Conservation (phyloP, 257 asterid genomes). For the Capsicum baccatum region DNA sequence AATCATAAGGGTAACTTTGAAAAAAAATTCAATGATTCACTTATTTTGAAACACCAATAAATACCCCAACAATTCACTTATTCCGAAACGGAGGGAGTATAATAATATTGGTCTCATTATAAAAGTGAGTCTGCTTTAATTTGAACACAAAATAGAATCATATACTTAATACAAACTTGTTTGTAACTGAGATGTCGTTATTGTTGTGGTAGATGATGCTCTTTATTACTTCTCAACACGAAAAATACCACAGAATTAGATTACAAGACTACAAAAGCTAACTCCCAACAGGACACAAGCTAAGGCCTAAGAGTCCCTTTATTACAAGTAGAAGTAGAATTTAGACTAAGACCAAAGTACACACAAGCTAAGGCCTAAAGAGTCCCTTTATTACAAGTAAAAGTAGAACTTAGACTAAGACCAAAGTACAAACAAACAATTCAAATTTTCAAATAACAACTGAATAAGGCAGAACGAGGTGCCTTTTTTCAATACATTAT, state of each 20-base stretch:
- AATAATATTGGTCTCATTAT: too few relatives aligned
- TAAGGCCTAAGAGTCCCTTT: background rate
- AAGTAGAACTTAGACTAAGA: background rate
- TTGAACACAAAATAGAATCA: too few relatives aligned
- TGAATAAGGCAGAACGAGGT: background rate
- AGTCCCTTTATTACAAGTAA: too few relatives aligned
- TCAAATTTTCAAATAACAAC: background rate
- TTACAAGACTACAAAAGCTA: background rate
- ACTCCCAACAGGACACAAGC: background rate
- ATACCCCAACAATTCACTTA: too few relatives aligned
- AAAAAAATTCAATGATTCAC: too few relatives aligned
- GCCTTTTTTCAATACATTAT: background rate
- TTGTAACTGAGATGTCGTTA: background rate
- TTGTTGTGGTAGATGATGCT: background rate
- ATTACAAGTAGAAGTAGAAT: too few relatives aligned
- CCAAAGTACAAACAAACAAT: too few relatives aligned
- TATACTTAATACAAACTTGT: background rate
- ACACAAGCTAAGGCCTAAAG: background rate
- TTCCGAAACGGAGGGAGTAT: too few relatives aligned
- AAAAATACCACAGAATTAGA: background rate
- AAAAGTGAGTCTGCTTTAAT: too few relatives aligned
- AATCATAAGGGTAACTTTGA: too few relatives aligned
- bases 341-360: too few relatives aligned
- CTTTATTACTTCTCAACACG: background rate
- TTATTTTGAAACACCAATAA: too few relatives aligned